Evolutionary conservation across 2,329 filamentous ascomycete species (phyloP).

Genomic region (Exophiala bonariae): DNA sequence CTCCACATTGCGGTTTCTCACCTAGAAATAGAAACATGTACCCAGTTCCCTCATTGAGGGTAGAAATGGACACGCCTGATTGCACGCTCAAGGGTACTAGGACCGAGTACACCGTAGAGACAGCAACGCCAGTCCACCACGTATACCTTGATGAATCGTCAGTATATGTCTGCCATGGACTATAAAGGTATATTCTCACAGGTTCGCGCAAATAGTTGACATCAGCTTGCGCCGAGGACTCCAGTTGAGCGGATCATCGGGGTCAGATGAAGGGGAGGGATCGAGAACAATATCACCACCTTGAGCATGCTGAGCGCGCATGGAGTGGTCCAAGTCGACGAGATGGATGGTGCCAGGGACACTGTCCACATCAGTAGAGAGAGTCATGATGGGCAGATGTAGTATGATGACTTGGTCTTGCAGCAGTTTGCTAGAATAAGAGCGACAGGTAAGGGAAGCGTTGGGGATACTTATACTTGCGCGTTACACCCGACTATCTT

Average conservation of each 20-base stretch:
- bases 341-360: conserved; percentile 40
- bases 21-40: conserved; percentile 42
- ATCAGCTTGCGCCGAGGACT: conserved; percentile 4
- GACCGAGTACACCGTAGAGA: conserved; percentile 33
- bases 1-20: no score
- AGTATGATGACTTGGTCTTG: no score
- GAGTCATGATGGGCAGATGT: no score
- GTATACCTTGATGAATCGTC: conserved; percentile 29
- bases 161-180: conserved; percentile 1
- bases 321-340: conserved; percentile 33
- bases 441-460: no score
- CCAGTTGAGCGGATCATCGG: conserved; percentile 32
- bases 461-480: no score
- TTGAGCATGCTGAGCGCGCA: conserved; percentile 25
- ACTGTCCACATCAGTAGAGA: conserved; percentile 16
- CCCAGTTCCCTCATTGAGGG: conserved; percentile 49
- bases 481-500: no score
- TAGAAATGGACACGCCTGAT: conserved; percentile 40
- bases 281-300: conserved; percentile 27
- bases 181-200: no score
- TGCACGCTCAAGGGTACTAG: conserved; percentile 36
- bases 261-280: conserved; percentile 27
- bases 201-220: neutral
- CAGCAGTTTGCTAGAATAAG: no score
- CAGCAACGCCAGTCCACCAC: conserved; percentile 31